Evolutionary conservation across 208 protist genomes (phyloP).

Genomic region (Leishmania amazonensis): DNA sequence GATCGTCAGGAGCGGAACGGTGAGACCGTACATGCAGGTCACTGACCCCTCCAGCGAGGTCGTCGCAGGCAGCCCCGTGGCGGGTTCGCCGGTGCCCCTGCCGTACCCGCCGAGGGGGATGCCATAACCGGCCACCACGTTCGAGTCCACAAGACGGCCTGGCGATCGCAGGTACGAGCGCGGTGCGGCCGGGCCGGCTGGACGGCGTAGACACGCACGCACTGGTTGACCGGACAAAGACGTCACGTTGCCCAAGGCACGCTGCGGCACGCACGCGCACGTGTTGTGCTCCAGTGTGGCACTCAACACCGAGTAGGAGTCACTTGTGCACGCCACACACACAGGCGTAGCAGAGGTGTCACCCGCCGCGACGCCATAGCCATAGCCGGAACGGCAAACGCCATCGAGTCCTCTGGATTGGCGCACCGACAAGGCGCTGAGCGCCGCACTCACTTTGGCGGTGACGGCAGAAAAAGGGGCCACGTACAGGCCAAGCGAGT

Average conservation of each 20-base stretch:
- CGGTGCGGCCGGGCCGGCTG: conserved; percentile 7
- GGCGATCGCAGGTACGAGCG: not conserved
- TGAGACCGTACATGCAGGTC: conserved; percentile 22
- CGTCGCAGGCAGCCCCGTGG: not conserved
- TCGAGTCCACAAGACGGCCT: conserved; percentile 7
- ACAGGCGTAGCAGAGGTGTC: not conserved
- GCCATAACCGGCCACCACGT: not conserved
- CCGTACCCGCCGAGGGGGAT: conserved; percentile 27
- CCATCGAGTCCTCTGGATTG: conserved; percentile 15
- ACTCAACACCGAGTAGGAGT: conserved; percentile 22
- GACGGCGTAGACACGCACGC: conserved; percentile 1
- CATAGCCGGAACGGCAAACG: conserved; percentile 27
- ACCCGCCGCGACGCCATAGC: not conserved
- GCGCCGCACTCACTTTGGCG: conserved; percentile 18
- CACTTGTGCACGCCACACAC: conserved; percentile 11
- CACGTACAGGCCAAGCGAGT: not conserved
- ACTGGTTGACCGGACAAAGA: not conserved
- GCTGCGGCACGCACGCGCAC: conserved; percentile 31
- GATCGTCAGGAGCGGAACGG: not conserved
- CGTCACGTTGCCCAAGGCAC: not conserved
- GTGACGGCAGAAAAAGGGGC: conserved; percentile 3
- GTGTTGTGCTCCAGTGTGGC: conserved; percentile 10
- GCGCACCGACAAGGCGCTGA: conserved; percentile 7
- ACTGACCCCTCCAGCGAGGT: conserved; percentile 10
- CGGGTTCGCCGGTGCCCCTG: not conserved